Percentiles rank a stretch among this genome's conserved stretches.
Evolutionary conservation across 2,329 filamentous ascomycete species (phyloP).

Genomic region (Penicillium brevicompactum): DNA sequence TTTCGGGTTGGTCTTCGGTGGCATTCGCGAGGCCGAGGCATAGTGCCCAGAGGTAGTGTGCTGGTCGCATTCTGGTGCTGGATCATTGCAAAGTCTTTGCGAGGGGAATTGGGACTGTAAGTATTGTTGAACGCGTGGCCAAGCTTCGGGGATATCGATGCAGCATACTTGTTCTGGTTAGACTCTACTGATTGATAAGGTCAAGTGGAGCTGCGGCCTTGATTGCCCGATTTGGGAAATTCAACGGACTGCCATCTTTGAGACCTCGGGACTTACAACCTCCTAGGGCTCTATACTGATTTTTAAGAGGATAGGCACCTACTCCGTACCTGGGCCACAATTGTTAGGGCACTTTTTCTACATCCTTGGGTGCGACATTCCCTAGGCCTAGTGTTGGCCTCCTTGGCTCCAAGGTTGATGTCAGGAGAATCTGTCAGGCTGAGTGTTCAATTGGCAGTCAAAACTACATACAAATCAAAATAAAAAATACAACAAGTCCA

Average conservation of each 20-base stretch:
- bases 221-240: neutral
- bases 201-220: neutral
- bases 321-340: too few species aligned
- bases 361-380: too few species aligned
- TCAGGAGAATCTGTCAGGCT: neutral
- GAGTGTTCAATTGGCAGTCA: constrained; percentile 1
- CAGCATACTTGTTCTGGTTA: neutral
- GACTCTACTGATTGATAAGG: neutral
- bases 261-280: too few species aligned
- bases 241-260: neutral
- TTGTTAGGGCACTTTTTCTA: too few species aligned
- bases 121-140: neutral
- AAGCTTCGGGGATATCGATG: neutral
- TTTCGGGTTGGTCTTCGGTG: neutral
- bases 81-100: too few species aligned
- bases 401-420: too few species aligned
- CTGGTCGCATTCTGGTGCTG: neutral
- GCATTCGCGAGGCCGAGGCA: neutral
- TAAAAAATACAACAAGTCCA: constrained; percentile 10
- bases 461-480: constrained; percentile 4
- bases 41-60: neutral
- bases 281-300: too few species aligned
- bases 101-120: neutral
- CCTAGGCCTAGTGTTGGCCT: too few species aligned
- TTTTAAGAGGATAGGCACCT: too few species aligned